A percentile compares a stretch with the other conserved stretches of the same genome.
Evolutionary conservation across 225 moss, liverwort and hornwort genomes (phyloP).

Genomic region (Physcomitrellopsis africana): DNA sequence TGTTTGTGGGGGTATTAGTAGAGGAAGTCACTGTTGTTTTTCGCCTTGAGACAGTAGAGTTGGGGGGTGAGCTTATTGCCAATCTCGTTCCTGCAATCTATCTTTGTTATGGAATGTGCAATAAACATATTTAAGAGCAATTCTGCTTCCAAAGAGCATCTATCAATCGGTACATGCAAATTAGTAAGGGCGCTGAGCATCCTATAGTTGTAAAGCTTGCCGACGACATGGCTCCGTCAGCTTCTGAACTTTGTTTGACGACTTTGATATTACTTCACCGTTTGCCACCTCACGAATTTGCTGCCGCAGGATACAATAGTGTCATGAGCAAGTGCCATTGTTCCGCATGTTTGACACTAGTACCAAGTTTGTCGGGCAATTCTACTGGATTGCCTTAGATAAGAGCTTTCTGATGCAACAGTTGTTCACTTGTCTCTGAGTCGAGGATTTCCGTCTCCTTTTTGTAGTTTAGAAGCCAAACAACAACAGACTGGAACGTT

Average conservation of each 20-base stretch:
- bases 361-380: no score
- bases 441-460: background rate
- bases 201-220: background rate
- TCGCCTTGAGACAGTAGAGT: no score
- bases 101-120: conserved; percentile 7
- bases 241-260: background rate
- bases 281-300: background rate
- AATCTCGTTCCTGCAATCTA: background rate
- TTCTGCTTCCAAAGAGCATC: background rate
- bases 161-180: background rate
- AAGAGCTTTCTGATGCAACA: no score
- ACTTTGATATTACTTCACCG: background rate
- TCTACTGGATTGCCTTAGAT: background rate
- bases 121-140: background rate
- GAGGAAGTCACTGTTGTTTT: no score
- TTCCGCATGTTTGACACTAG: no score
- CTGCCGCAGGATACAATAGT: background rate
- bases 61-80: background rate
- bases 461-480: background rate
- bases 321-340: background rate
- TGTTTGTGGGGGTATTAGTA: no score
- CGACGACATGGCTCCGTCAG: background rate
- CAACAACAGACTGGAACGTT: background rate
- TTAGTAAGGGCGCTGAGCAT: background rate
- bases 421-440: background rate